phyloP scores from a whole-genome alignment of 2,329 filamentous ascomycete species.

The Sporothrix euskadiensis region DNA sequence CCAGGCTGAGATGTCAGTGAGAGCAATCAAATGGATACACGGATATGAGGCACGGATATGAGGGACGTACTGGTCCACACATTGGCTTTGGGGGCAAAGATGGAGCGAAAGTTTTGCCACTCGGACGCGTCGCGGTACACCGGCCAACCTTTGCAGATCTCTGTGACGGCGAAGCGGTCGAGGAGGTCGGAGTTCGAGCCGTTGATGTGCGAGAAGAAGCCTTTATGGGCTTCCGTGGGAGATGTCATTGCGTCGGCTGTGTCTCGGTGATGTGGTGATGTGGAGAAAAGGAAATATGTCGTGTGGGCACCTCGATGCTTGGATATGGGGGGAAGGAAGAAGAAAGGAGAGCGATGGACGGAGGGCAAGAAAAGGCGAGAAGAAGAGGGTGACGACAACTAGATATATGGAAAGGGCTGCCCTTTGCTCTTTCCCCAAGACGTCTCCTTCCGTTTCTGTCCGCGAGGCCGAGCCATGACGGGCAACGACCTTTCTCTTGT shows the following conservation, averaged over 20 bases:
- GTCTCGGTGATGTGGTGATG: too few species aligned
- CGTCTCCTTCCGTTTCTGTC: not conserved
- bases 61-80: conserved; percentile 52
- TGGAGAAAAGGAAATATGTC: not conserved
- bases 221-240: conserved; percentile 37
- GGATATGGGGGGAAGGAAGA: not conserved
- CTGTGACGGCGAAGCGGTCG: conserved; percentile 49
- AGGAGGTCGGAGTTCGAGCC: conserved; percentile 45
- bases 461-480: not conserved
- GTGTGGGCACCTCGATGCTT: not conserved
- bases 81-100: conserved; percentile 50
- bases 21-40: not conserved
- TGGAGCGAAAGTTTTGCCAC: conserved; percentile 52
- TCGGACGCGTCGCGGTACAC: conserved; percentile 56
- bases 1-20: conserved; percentile 44
- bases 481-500: not conserved
- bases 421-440: not conserved
- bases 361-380: not conserved
- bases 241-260: conserved; percentile 19
- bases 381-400: not conserved
- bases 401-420: not conserved
- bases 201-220: conserved; percentile 48
- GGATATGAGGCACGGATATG: not conserved
- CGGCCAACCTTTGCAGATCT: conserved; percentile 57
- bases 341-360: not conserved